A percentile compares a stretch with the other conserved stretches of the same genome.
These are phyloP conservation scores for Sordariomycetes sp. DNA, from an alignment of 2,329 filamentous ascomycete genomes.

Conservation along the genomic window DNA sequence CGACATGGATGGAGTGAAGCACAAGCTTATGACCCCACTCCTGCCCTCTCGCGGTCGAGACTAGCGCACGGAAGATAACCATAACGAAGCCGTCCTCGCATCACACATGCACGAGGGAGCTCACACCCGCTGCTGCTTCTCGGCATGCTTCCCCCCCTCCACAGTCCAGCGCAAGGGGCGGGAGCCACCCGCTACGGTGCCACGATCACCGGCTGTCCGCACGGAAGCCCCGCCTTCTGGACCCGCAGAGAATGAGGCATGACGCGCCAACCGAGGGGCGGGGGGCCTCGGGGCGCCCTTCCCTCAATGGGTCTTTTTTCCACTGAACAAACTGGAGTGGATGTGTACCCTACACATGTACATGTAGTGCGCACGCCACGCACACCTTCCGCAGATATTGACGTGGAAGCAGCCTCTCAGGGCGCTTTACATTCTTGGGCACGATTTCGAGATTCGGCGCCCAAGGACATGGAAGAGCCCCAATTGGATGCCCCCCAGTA, in stretches of 20 bases:
- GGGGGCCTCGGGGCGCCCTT: neutral
- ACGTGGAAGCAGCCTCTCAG: neutral
- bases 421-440: neutral
- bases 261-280: neutral
- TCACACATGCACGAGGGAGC: neutral
- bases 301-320: neutral
- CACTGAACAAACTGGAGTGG: no score
- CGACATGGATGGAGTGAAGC: neutral
- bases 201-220: neutral
- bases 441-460: neutral
- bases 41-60: neutral
- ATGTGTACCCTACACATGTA: no score
- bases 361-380: neutral
- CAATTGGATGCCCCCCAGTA: neutral
- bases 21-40: neutral
- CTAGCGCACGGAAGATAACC: neutral
- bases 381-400: neutral
- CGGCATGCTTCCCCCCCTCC: neutral
- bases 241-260: neutral
- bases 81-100: neutral
- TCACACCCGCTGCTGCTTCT: neutral
- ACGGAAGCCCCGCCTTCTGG: conserved; percentile 4
- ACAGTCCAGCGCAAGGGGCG: neutral
- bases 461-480: neutral
- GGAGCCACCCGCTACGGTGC: conserved; percentile 3